Evolutionary conservation across 441 rosid genomes (phyloP).

Genomic region (Bruguiera hainesii): DNA sequence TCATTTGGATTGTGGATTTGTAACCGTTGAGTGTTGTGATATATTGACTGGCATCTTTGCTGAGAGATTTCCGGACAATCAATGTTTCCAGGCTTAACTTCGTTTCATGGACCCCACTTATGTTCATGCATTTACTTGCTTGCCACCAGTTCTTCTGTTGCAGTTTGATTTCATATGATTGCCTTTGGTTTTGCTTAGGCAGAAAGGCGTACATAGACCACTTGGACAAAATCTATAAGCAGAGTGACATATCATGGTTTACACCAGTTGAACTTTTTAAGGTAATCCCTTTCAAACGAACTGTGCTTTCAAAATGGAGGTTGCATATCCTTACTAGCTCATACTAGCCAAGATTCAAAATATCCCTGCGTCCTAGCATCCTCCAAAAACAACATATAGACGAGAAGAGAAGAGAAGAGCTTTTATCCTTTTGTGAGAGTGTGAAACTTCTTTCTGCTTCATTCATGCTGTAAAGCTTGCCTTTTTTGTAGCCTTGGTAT

Average conservation of each 20-base stretch:
- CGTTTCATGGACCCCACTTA: not conserved
- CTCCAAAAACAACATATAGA: not conserved
- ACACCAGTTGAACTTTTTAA: constrained; percentile 98
- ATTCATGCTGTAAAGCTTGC: constrained; percentile 9
- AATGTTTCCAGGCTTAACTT: not conserved
- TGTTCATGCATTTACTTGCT: not conserved
- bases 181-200: constrained; percentile 36
- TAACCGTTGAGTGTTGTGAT: no score
- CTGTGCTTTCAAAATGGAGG: not conserved
- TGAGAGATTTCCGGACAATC: not conserved
- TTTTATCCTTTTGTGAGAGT: constrained; percentile 5
- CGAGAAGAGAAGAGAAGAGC: not conserved
- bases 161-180: not conserved
- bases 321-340: not conserved
- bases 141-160: not conserved
- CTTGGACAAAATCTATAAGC: constrained; percentile 79
- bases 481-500: constrained; percentile 80
- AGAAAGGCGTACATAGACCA: constrained; percentile 77
- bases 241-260: constrained; percentile 92
- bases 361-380: not conserved
- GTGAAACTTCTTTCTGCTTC: constrained; percentile 1
- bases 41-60: no score
- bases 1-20: no score
- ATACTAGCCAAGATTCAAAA: no score
- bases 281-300: constrained; percentile 35